Evolutionary conservation across 2,329 filamentous ascomycete genomes (phyloP).

Genomic region (Aureobasidium leucospermi): DNA sequence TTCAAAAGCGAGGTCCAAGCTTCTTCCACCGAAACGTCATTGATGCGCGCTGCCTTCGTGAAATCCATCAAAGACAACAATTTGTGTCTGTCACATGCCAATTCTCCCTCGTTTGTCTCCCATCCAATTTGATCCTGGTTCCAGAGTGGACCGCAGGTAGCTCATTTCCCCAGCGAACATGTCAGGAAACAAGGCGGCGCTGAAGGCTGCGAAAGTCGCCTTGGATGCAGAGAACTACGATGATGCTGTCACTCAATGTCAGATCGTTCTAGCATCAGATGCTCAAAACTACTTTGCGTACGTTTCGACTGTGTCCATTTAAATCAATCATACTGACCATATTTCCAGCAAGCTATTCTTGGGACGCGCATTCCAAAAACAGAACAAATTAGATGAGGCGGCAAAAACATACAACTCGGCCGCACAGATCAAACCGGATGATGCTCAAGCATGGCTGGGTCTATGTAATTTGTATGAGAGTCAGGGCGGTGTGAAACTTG

Average conservation of each 20-base stretch:
- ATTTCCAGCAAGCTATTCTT: conserved; percentile 66
- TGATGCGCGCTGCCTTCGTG: background rate
- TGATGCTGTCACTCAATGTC: conserved; percentile 62
- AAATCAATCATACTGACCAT: background rate
- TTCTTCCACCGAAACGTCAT: background rate
- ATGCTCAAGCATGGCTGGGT: conserved; percentile 86
- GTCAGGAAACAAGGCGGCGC: conserved; percentile 54
- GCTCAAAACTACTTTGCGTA: conserved; percentile 75
- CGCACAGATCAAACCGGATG: conserved; percentile 61
- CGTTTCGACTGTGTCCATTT: conserved; percentile 24
- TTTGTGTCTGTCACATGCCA: conserved; percentile 7
- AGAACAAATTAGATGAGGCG: conserved; percentile 61
- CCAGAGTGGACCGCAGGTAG: background rate
- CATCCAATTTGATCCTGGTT: background rate
- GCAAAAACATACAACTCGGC: conserved; percentile 71
- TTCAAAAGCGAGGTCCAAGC: background rate
- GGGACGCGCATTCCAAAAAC: conserved; percentile 76
- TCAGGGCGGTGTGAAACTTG: conserved; percentile 60
- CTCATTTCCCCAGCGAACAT: background rate
- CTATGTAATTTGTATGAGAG: conserved; percentile 79
- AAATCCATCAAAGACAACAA: background rate
- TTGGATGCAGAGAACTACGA: conserved; percentile 74
- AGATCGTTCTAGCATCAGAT: conserved; percentile 63
- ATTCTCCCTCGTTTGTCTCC: background rate
- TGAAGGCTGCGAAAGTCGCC: conserved; percentile 75